Evolutionary conservation across 1,284 basidiomycete species (phyloP), one percentile per base, ranked within the genome.

Genomic region (Cutaneotrichosporon sp.): DNA sequence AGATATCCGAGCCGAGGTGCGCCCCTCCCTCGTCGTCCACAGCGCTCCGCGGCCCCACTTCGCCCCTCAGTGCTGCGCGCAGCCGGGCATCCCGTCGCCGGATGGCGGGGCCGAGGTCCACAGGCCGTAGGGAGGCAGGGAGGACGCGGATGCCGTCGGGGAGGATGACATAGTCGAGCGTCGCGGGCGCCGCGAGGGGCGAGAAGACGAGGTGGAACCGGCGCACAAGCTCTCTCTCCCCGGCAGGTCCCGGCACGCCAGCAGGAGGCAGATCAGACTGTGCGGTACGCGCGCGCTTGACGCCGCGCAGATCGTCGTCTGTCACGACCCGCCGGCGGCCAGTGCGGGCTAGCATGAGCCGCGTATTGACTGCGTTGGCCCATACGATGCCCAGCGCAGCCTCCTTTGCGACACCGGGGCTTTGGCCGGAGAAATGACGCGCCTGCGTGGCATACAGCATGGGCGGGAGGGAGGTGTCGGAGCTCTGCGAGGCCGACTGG

Each of bases 351-450:
- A 94, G 78, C 80, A 94, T 85, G 51, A 96, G 80, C 11, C 92
- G 80, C 4, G 79, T 79, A 59, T 92, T 92, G 54, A 96, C 78
- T 57, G 88, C 85, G 69, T 93, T 93, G 9, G 90, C 86, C 92
- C 92, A 97, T 2, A 84, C 84, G 45, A 93, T 82, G 0, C 92
- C 92, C 3, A 97, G 75, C 33, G 82, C 82, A 0, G 87, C 90
- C 72, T 91, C 87, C 66, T 90, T 89, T 7, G 37, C 80, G 78
- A 37, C 79, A 1, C 37, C 38, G 53, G 83, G 79, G 8, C 80
- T 81, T 31, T 84, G 80, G 31, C 81, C 81, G 2, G 69, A 72
- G 67, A 94, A 93, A 80, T 85, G 84, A 5, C 81, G 80, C 1
- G 84, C 80, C 65, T 94, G 90, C 25, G 83, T 81, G 4, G 80